Evolutionary conservation across 768 basidiomycete genomes (phyloP).

Genomic region (Pisolithus sp.): DNA sequence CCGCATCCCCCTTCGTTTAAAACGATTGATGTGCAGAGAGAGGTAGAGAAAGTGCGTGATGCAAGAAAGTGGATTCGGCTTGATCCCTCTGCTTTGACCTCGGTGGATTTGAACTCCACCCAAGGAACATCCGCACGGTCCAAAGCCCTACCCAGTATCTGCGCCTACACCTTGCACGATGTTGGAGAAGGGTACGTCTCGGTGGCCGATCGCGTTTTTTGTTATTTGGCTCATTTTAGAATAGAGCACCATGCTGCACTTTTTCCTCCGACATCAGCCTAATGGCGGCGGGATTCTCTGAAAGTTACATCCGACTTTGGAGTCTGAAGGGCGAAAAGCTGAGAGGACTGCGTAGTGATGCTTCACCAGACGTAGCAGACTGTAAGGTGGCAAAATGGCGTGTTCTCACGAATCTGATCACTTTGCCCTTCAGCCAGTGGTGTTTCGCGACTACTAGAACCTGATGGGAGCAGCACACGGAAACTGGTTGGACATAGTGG

Average conservation of each 20-base stretch:
- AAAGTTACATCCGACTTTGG: conserved; percentile 95
- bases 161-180: conserved; percentile 92
- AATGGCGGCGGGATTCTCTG: conserved; percentile 91
- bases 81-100: conserved; percentile 62
- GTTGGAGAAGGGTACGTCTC: conserved; percentile 81
- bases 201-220: background rate
- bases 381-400: conserved; percentile 38
- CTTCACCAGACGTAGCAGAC: conserved; percentile 61
- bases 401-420: conserved; percentile 1
- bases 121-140: conserved; percentile 50
- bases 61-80: conserved; percentile 87
- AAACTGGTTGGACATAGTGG: conserved; percentile 97
- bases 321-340: conserved; percentile 89
- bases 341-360: conserved; percentile 70
- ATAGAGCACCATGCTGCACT: conserved; percentile 74
- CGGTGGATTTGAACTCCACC: conserved; percentile 50
- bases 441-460: conserved; percentile 62
- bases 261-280: conserved; percentile 90
- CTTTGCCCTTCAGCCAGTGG: conserved; percentile 43
- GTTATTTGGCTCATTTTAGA: conserved; percentile 8
- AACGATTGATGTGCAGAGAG: conserved; percentile 81
- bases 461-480: conserved; percentile 74
- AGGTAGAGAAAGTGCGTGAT: conserved; percentile 85
- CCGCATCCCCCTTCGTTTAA: conserved; percentile 83
- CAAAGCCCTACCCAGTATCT: conserved; percentile 83